A percentile compares a stretch with the other conserved stretches of the same genome.
Conservation (phyloP, 768 basidiomycete species). For the Asterophora parasitica region DNA sequence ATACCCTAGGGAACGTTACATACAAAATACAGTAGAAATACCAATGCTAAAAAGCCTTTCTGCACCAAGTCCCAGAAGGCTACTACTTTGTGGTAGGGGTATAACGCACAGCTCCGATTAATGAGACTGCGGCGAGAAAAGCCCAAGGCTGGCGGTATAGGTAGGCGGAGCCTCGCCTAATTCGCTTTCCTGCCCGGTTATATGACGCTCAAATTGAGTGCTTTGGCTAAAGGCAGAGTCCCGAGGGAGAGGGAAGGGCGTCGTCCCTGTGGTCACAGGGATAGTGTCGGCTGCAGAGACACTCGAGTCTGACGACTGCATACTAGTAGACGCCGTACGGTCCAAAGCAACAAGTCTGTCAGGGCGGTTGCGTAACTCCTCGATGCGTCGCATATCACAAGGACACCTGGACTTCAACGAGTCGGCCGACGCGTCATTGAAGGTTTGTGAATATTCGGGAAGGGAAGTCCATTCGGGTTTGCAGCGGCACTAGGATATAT, state of each 20-base stretch:
- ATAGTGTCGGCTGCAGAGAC: slow-evolving; percentile 33
- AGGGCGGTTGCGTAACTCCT: neutral
- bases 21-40: slow-evolving; percentile 2
- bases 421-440: slow-evolving; percentile 31
- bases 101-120: neutral
- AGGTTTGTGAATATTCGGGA: slow-evolving; percentile 63
- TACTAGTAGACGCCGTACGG: slow-evolving; percentile 27
- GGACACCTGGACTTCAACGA: slow-evolving; percentile 42
- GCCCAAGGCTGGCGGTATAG: slow-evolving; percentile 37
- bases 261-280: slow-evolving; percentile 26
- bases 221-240: slow-evolving; percentile 40
- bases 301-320: slow-evolving; percentile 30
- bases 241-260: slow-evolving; percentile 25
- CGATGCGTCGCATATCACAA: slow-evolving; percentile 29
- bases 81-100: neutral
- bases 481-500: slow-evolving; percentile 62
- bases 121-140: slow-evolving; percentile 3
- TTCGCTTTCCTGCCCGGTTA: slow-evolving; percentile 79
- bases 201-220: slow-evolving; percentile 68
- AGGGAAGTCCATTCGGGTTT: slow-evolving; percentile 76
- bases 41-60: neutral
- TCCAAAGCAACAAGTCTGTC: slow-evolving; percentile 20
- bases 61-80: neutral
- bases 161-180: slow-evolving; percentile 81
- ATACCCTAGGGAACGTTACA: neutral